These are phyloP conservation scores for Aspergillus nomiae DNA, from an alignment of 2,329 filamentous ascomycete genomes.

Conservation along the genomic window DNA sequence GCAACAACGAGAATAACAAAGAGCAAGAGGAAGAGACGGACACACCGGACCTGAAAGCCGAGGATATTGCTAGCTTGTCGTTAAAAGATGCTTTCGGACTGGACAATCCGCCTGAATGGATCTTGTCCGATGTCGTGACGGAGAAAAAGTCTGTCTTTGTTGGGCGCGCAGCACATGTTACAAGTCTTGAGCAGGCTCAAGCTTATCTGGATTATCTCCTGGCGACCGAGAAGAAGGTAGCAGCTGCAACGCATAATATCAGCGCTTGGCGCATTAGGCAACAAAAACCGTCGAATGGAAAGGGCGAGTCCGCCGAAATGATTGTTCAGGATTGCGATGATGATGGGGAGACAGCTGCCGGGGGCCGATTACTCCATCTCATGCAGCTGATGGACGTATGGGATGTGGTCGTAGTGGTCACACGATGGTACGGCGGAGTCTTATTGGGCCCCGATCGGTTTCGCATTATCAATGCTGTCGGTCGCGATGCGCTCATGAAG, in stretches of 20 bases:
- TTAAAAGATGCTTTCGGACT: conserved; percentile 33
- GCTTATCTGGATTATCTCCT: conserved; percentile 74
- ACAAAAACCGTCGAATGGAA: conserved; percentile 17
- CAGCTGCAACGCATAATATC: conserved; percentile 92
- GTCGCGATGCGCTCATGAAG: conserved; percentile 78
- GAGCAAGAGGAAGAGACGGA: conserved; percentile 17
- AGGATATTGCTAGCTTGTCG: conserved; percentile 29
- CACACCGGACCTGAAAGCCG: conserved; percentile 14
- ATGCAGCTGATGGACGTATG: conserved; percentile 95
- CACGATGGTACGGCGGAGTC: conserved; percentile 91
- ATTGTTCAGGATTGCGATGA: conserved; percentile 90
- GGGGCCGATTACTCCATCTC: conserved; percentile 79
- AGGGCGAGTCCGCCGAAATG: conserved; percentile 46
- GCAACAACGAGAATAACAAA: conserved; percentile 12
- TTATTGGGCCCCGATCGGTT: conserved; percentile 88
- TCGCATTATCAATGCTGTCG: conserved; percentile 82
- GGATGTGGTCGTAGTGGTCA: conserved; percentile 90
- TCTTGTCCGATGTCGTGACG: conserved; percentile 69
- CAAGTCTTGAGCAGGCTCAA: conserved; percentile 70
- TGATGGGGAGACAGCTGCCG: conserved; percentile 92
- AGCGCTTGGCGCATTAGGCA: conserved; percentile 82
- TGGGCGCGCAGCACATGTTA: conserved; percentile 71
- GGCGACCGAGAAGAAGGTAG: conserved; percentile 77
- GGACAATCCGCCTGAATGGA: conserved; percentile 63
- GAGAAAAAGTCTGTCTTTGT: conserved; percentile 90